Evolutionary conservation across 2,329 filamentous ascomycete genomes (phyloP).

Genomic region (Trichophyton schoenleinii): DNA sequence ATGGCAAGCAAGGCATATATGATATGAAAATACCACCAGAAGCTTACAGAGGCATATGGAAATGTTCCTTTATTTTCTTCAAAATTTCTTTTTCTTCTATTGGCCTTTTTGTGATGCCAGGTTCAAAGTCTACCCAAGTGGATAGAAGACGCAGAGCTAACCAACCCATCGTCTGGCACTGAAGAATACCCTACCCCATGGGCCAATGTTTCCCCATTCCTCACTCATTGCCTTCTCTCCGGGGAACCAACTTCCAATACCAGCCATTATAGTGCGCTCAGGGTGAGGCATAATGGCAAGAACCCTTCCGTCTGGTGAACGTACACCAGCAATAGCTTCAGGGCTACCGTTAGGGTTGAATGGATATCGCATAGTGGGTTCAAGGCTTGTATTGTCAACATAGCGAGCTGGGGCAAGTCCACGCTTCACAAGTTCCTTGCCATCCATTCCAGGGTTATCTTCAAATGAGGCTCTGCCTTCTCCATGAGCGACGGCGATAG

Average conservation of each 20-base stretch:
- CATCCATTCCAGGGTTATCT: slow-evolving; percentile 35
- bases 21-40: not conserved
- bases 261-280: slow-evolving; percentile 73
- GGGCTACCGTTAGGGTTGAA: slow-evolving; percentile 82
- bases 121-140: not conserved
- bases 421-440: slow-evolving; percentile 44
- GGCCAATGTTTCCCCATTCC: slow-evolving; percentile 68
- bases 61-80: not conserved
- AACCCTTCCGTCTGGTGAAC: slow-evolving; percentile 64
- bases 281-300: slow-evolving; percentile 89
- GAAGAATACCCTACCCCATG: slow-evolving; percentile 76
- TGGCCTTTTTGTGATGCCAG: not conserved
- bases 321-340: slow-evolving; percentile 65
- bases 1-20: not conserved
- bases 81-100: not conserved
- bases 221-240: slow-evolving; percentile 39
- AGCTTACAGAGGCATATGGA: not conserved
- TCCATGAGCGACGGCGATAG: slow-evolving; percentile 80
- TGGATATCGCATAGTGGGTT: slow-evolving; percentile 70
- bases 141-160: slow-evolving; percentile 20
- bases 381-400: slow-evolving; percentile 61
- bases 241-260: slow-evolving; percentile 64
- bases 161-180: slow-evolving; percentile 83
- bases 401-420: slow-evolving; percentile 70
- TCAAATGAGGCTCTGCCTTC: slow-evolving; percentile 71